Evolutionary conservation across 345 rosid species (phyloP).

Genomic region (Hibiscus trionum): DNA sequence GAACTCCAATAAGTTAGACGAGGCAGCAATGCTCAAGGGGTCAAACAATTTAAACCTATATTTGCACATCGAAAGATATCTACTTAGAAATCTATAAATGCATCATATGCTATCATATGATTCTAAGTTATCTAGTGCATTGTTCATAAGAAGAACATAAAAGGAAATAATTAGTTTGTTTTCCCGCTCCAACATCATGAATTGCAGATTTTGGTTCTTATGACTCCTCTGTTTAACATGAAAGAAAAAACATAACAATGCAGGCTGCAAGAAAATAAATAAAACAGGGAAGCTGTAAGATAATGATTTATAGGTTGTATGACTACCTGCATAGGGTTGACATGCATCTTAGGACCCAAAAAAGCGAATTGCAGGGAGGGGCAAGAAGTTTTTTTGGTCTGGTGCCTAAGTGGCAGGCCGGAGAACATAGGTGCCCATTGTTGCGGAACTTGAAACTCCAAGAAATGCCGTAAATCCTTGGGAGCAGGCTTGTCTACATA

Average conservation of each 20-base stretch:
- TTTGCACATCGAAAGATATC: background rate
- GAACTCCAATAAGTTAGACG: background rate
- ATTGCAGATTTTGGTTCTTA: background rate
- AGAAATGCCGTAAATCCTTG: background rate
- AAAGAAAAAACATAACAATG: background rate
- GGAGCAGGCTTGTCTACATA: background rate
- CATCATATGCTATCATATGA: background rate
- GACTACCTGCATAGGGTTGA: background rate
- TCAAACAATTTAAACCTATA: background rate
- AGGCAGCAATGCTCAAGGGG: background rate
- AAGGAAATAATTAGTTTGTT: too few relatives aligned
- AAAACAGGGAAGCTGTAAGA: background rate
- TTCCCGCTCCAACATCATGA: too few relatives aligned
- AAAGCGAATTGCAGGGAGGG: background rate
- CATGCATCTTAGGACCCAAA: background rate
- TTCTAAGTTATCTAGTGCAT: too few relatives aligned
- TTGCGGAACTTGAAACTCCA: background rate
- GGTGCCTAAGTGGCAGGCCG: background rate
- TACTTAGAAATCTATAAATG: too few relatives aligned
- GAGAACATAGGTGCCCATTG: background rate
- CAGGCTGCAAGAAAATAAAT: background rate
- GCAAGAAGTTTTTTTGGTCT: background rate
- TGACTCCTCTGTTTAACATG: background rate
- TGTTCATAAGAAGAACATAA: too few relatives aligned
- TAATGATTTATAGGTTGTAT: background rate